Conservation (phyloP, 2,329 filamentous ascomycete genomes). For the Hortaea werneckii region DNA sequence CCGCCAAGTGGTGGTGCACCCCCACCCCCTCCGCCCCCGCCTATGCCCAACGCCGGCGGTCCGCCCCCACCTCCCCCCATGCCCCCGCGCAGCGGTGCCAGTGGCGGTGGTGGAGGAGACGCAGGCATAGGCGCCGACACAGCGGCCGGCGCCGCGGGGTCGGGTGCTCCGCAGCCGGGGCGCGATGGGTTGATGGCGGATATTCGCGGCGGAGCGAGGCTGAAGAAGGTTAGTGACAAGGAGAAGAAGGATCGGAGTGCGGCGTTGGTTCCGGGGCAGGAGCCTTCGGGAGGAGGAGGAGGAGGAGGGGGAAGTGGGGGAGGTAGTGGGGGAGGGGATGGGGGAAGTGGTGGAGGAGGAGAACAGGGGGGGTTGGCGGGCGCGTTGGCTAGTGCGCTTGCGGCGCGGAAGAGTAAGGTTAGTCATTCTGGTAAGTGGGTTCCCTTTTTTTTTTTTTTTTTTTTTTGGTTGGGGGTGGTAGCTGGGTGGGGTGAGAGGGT, state of each 20-base stretch:
- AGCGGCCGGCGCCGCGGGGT: conserved; percentile 40
- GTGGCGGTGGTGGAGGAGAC: conserved; percentile 28
- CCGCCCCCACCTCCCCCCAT: conserved; percentile 33
- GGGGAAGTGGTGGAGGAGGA: conserved; percentile 40
- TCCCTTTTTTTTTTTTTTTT: conserved; percentile 7
- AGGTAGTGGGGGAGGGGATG: conserved; percentile 20
- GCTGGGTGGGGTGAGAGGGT: no score
- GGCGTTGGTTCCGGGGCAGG: conserved; percentile 47
- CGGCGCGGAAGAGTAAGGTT: conserved; percentile 84
- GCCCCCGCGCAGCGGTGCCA: conserved; percentile 30
- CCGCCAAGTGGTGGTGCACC: conserved; percentile 24
- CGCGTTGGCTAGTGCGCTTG: conserved; percentile 68
- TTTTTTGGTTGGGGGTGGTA: neutral
- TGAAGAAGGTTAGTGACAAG: conserved; percentile 65
- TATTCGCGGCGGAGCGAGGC: conserved; percentile 54
- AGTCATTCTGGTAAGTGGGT: conserved; percentile 76
- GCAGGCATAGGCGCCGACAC: conserved; percentile 3
- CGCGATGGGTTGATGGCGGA: conserved; percentile 57
- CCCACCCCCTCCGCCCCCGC: conserved; percentile 37
- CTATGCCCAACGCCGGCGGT: conserved; percentile 32
- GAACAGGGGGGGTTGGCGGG: conserved; percentile 42
- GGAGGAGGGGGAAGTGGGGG: conserved; percentile 26
- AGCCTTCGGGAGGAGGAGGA: conserved; percentile 35
- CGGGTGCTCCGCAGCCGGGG: conserved; percentile 30
- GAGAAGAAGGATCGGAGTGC: conserved; percentile 64